A percentile compares a stretch with the other conserved stretches of the same genome.
Evolutionary conservation across 768 basidiomycete genomes (phyloP).

Genomic region (Xerocomus spinulosus): DNA sequence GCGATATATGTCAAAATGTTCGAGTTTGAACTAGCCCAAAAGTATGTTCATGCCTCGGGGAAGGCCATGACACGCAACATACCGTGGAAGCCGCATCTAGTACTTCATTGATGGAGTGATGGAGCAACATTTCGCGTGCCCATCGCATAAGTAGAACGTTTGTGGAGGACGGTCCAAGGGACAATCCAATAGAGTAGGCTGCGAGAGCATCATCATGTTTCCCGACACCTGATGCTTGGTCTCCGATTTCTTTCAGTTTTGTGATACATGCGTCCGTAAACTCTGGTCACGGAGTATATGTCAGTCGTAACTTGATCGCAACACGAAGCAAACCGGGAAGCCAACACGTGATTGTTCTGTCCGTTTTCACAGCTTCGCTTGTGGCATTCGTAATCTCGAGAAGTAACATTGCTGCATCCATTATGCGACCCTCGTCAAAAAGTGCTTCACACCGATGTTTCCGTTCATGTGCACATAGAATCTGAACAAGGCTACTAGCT

Average conservation of each 20-base stretch:
- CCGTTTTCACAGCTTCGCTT: neutral
- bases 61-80: neutral
- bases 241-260: neutral
- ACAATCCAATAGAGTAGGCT: neutral
- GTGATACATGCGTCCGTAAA: neutral
- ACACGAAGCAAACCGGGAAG: neutral
- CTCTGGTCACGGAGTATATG: neutral
- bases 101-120: neutral
- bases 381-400: neutral
- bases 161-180: neutral
- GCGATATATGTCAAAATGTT: neutral
- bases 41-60: neutral
- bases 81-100: neutral
- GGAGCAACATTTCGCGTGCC: neutral
- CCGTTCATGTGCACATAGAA: neutral
- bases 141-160: neutral
- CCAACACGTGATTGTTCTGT: neutral
- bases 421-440: neutral
- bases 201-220: neutral
- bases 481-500: neutral
- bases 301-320: neutral
- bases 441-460: constrained; percentile 4
- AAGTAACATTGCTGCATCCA: constrained; percentile 3
- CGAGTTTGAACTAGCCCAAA: constrained; percentile 1
- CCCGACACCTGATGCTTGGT: neutral